Evolutionary conservation across 2,329 filamentous ascomycete species (phyloP).

Genomic region (Zymoseptoria brevis): DNA sequence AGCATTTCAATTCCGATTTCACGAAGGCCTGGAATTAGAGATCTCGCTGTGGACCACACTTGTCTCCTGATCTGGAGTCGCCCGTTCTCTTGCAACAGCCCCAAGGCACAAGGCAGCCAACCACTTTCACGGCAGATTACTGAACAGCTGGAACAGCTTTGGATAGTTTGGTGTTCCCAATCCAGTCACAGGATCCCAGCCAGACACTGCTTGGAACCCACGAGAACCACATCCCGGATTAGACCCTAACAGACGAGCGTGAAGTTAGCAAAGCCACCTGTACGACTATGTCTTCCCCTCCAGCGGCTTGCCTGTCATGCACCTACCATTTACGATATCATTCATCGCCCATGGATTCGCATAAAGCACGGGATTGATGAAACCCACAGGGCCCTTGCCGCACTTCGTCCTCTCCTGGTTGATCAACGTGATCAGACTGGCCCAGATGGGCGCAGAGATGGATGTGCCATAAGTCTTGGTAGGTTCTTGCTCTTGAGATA

Average conservation of each 20-base stretch:
- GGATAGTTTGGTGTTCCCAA: background rate
- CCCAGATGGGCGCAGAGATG: constrained; percentile 23
- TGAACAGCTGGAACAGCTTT: background rate
- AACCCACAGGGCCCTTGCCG: constrained; percentile 24
- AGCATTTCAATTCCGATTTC: no score
- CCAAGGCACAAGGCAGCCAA: no score
- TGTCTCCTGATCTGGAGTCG: background rate
- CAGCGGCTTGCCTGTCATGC: no score
- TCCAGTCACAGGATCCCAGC: constrained; percentile 3
- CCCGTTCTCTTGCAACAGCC: no score
- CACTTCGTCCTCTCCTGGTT: constrained; percentile 18
- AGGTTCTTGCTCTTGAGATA: constrained; percentile 34
- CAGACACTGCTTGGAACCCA: constrained; percentile 6
- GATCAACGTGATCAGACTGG: constrained; percentile 22
- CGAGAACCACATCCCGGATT: background rate
- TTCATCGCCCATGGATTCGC: constrained; percentile 9
- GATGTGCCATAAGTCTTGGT: constrained; percentile 18
- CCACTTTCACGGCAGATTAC: background rate
- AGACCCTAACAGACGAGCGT: no score
- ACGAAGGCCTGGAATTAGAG: background rate
- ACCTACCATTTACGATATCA: constrained; percentile 9
- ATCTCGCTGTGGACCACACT: background rate
- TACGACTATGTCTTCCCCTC: no score
- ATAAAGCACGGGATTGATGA: constrained; percentile 28
- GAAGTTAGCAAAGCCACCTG: no score